These are phyloP conservation scores for Uronychia binucleata DNA, from an alignment of 73 alveolate genomes.

Conservation along the genomic window DNA sequence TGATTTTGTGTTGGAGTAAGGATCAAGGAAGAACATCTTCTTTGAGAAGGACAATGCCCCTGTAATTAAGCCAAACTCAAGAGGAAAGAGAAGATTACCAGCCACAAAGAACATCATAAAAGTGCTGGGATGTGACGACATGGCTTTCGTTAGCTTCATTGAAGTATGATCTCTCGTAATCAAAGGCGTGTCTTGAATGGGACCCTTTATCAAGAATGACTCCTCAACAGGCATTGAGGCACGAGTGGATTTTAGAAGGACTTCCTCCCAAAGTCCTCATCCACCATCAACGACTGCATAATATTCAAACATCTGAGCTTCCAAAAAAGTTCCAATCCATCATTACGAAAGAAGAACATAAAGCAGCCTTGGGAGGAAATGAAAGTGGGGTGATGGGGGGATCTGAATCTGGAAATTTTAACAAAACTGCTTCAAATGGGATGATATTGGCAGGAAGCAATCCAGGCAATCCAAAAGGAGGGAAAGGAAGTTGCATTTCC, in stretches of 20 bases:
- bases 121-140: conserved; percentile 75
- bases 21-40: conserved; percentile 39
- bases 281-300: conserved; percentile 58
- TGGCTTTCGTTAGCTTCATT: conserved; percentile 66
- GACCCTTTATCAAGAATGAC: conserved; percentile 61
- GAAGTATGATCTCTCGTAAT: not conserved
- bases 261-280: conserved; percentile 60
- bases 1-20: conserved; percentile 31
- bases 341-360: not conserved
- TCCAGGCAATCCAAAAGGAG: not conserved
- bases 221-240: conserved; percentile 53
- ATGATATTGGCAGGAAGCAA: not conserved
- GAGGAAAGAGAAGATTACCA: conserved; percentile 81
- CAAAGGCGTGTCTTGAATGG: conserved; percentile 43
- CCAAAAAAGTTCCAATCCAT: conserved; percentile 14
- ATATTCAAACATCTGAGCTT: conserved; percentile 42
- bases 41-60: conserved; percentile 45
- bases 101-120: conserved; percentile 62
- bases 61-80: conserved; percentile 64
- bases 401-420: not conserved
- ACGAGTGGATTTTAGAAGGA: conserved; percentile 57
- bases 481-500: not conserved
- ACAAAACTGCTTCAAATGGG: not conserved
- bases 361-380: not conserved
- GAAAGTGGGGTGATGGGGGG: too few species aligned